Conservation (phyloP, 1,139 yeast species). For the Sporopachydermia cereana region DNA sequence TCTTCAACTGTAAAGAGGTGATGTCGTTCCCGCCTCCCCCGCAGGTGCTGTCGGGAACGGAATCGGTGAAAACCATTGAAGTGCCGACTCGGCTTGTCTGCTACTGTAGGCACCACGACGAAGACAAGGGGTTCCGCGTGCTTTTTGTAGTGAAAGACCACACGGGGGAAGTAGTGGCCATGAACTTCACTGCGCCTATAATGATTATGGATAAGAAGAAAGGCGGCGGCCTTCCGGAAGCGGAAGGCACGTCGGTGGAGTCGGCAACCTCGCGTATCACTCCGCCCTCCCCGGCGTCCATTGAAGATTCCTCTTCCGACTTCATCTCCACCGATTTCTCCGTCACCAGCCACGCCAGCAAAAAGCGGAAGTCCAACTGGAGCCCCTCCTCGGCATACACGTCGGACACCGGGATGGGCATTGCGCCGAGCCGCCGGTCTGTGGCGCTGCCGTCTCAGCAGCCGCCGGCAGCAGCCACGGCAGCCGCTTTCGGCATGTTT, state of each 20-base stretch:
- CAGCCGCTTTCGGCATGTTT: slow-evolving; percentile 19
- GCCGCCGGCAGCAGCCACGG: slow-evolving; percentile 15
- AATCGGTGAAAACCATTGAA: slow-evolving; percentile 45
- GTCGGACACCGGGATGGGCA: slow-evolving; percentile 8
- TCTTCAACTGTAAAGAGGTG: slow-evolving; percentile 84
- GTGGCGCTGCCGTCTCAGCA: neutral
- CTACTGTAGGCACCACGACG: slow-evolving; percentile 90
- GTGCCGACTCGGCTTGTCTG: slow-evolving; percentile 83
- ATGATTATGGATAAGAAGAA: slow-evolving; percentile 92
- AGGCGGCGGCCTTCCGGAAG: slow-evolving; percentile 23
- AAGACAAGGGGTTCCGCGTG: slow-evolving; percentile 66
- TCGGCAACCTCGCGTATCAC: neutral
- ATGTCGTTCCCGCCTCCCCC: slow-evolving; percentile 61
- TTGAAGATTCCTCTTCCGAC: slow-evolving; percentile 6
- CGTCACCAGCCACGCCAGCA: slow-evolving; percentile 1
- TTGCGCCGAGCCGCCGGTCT: neutral
- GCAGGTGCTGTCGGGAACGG: slow-evolving; percentile 14
- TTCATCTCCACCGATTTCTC: slow-evolving; percentile 5
- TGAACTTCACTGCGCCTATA: slow-evolving; percentile 58
- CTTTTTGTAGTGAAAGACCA: slow-evolving; percentile 58
- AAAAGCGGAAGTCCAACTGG: slow-evolving; percentile 6
- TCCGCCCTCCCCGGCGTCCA: slow-evolving; percentile 5
- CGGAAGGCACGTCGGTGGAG: neutral
- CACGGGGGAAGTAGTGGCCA: slow-evolving; percentile 54
- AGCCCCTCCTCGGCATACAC: slow-evolving; percentile 7